Percentiles rank a stretch among this genome's conserved stretches.
Evolutionary conservation across 805 yeast species (phyloP).

Genomic region (Cyberlindnera euphorbiiphila): DNA sequence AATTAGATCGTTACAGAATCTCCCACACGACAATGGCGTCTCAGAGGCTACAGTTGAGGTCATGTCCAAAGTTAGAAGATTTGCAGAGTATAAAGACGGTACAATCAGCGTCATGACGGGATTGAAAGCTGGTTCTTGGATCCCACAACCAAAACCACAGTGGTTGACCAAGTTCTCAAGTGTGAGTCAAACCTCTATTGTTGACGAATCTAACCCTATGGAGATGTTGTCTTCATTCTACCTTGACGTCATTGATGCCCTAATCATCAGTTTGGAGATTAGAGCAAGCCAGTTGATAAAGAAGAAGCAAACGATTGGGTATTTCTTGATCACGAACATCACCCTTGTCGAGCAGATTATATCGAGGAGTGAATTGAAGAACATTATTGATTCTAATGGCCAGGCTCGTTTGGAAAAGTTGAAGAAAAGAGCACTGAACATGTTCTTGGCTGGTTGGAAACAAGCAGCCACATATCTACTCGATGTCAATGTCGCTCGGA

Average conservation of each 20-base stretch:
- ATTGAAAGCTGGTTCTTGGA: constrained; percentile 63
- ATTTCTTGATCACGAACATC: constrained; percentile 64
- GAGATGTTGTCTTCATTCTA: constrained; percentile 61
- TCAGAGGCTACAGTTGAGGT: constrained; percentile 70
- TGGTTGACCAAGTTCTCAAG: constrained; percentile 49
- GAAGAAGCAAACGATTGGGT: constrained; percentile 51
- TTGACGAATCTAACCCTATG: constrained; percentile 39
- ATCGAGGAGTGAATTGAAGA: constrained; percentile 52
- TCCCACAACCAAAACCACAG: constrained; percentile 54
- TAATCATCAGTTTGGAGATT: constrained; percentile 60
- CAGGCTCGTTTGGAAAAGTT: constrained; percentile 60
- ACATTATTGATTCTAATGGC: constrained; percentile 56
- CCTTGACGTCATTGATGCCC: constrained; percentile 75
- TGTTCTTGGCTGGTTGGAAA: constrained; percentile 78
- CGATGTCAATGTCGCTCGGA: constrained; percentile 70
- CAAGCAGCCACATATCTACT: constrained; percentile 69
- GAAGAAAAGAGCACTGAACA: constrained; percentile 67
- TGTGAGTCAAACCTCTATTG: constrained; percentile 38
- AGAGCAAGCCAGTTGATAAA: constrained; percentile 39
- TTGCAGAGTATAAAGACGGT: constrained; percentile 59
- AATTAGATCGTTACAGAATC: constrained; percentile 39
- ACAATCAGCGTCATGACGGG: constrained; percentile 45
- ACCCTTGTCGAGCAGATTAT: constrained; percentile 72
- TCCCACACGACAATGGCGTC: constrained; percentile 68
- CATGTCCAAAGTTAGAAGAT: constrained; percentile 60